A percentile compares a stretch with the other conserved stretches of the same genome.
phyloP scores from a whole-genome alignment of 169 alveolate genomes.

The Condylostoma magnum region DNA sequence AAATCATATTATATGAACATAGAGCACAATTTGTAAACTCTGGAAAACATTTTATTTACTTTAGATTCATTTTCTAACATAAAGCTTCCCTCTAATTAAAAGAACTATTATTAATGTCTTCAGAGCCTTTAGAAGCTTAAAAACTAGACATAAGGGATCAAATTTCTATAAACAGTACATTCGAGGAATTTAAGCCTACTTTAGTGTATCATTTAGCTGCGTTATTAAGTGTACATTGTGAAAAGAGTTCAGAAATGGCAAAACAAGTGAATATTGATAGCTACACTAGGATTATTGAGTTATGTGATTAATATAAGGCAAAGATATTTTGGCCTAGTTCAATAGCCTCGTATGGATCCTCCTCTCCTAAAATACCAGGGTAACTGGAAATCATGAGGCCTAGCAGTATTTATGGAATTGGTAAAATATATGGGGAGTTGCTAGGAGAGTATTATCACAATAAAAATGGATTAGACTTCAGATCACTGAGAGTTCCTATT shows the following conservation, averaged over 20 bases:
- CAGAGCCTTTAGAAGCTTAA: too few species aligned
- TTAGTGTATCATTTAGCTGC: slow-evolving; percentile 51
- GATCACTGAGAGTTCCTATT: slow-evolving; percentile 50
- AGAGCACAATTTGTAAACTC: too few species aligned
- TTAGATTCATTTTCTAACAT: too few species aligned
- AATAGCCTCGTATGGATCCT: slow-evolving; percentile 43
- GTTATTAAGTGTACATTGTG: slow-evolving; percentile 42
- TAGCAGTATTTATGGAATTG: slow-evolving; percentile 43
- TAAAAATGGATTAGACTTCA: slow-evolving; percentile 46
- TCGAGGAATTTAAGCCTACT: slow-evolving; percentile 25
- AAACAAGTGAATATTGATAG: slow-evolving; percentile 34
- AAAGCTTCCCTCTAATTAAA: too few species aligned
- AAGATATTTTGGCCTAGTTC: slow-evolving; percentile 35
- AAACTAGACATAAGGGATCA: too few species aligned
- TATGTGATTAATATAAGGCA: slow-evolving; percentile 31
- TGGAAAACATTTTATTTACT: too few species aligned
- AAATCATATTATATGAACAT: too few species aligned
- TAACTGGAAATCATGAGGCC: slow-evolving; percentile 32
- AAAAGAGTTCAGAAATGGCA: slow-evolving; percentile 39
- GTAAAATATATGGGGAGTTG: slow-evolving; percentile 45
- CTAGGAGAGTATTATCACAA: slow-evolving; percentile 43
- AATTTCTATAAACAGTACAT: too few species aligned
- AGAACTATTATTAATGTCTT: too few species aligned
- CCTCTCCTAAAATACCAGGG: slow-evolving; percentile 28
- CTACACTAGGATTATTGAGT: slow-evolving; percentile 31